Evolutionary conservation across 2,329 filamentous ascomycete species (phyloP), one percentile per base, ranked within the genome.

Genomic region (Akanthomyces lecanii): DNA sequence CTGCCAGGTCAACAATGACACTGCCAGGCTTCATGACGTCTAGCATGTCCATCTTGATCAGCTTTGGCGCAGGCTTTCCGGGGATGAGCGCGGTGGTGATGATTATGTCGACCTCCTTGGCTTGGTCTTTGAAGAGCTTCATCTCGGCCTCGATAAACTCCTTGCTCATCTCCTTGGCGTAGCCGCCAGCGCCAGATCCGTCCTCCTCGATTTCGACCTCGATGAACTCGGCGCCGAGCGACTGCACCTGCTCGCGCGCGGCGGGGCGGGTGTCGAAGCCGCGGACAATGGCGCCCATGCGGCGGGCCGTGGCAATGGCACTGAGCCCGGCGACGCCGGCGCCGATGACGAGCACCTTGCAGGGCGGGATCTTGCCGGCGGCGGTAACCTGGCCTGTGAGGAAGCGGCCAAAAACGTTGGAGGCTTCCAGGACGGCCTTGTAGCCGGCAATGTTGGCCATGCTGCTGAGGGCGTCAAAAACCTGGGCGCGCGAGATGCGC

Each of bases 381-480:
- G 92, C 92, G 5, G 92, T 97, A 18, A 93, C 90, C 73, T 97
- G 92, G 33, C 92, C 92, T 14, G 92, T 96, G 68, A 96, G 77
- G 71, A 96, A 96, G 52, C 92, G 86, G 59, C 92, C 92, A 75
- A 96, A 97, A 66, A 89, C 87, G 75, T 96, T 96, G 16, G 91
- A 93, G 1, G 92, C 92, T 74, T 96, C 92, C 50, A 96, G 79
- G 1, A 96, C 91, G 47, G 92, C 92, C 75, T 96, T 96, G 78
- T 97, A 97, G 0, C 92, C 92, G 25, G 92, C 91, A 77, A 96
- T 96, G 69, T 96, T 96, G 65, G 92, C 92, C 92, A 96, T 96
- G 11, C 90, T 95, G 74, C 91, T 92, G 62, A 96, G 81, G 0
- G 91, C 92, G 75, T 96, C 92, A 69, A 96, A 96, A 0, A 90